A percentile compares a stretch with the other conserved stretches of the same genome.
Conservation (phyloP, 1,139 yeast genomes). For the Yamadazyma diddensiae region DNA sequence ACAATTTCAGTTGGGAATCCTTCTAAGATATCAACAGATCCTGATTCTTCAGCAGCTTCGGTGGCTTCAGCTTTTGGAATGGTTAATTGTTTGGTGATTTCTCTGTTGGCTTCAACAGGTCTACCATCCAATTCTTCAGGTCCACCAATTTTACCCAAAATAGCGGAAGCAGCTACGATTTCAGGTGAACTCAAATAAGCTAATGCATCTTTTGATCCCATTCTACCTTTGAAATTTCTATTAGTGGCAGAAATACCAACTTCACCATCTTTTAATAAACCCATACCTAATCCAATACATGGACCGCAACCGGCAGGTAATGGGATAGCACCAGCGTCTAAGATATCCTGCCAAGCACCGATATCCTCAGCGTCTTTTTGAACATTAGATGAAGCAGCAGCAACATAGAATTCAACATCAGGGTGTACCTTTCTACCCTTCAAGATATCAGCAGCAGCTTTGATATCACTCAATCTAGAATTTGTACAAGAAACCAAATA, state of each 20-base stretch:
- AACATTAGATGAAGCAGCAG: constrained; percentile 93
- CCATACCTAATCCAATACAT: constrained; percentile 95
- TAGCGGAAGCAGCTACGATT: constrained; percentile 97
- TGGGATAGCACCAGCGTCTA: constrained; percentile 92
- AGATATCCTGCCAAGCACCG: constrained; percentile 89
- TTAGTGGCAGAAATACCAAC: constrained; percentile 98
- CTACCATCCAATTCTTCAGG: constrained; percentile 79
- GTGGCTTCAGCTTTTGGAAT: constrained; percentile 28
- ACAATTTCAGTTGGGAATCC: constrained; percentile 88
- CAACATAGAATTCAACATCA: constrained; percentile 92
- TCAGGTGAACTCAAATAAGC: constrained; percentile 97
- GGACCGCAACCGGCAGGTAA: constrained; percentile 99
- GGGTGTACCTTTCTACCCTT: constrained; percentile 78
- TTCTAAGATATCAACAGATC: constrained; percentile 65
- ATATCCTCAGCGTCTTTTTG: constrained; percentile 85
- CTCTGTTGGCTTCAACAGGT: constrained; percentile 43
- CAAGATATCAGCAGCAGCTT: constrained; percentile 89
- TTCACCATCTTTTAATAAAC: constrained; percentile 89
- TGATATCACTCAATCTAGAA: constrained; percentile 86
- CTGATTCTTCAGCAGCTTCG: constrained; percentile 31
- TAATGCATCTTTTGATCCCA: constrained; percentile 96
- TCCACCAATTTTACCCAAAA: constrained; percentile 87
- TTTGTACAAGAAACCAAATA: constrained; percentile 97
- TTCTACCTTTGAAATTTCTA: constrained; percentile 97
- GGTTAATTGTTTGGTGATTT: constrained; percentile 48